These are phyloP conservation scores for Diaporthe longicolla DNA, from an alignment of 2,329 filamentous ascomycete genomes.

Conservation along the genomic window DNA sequence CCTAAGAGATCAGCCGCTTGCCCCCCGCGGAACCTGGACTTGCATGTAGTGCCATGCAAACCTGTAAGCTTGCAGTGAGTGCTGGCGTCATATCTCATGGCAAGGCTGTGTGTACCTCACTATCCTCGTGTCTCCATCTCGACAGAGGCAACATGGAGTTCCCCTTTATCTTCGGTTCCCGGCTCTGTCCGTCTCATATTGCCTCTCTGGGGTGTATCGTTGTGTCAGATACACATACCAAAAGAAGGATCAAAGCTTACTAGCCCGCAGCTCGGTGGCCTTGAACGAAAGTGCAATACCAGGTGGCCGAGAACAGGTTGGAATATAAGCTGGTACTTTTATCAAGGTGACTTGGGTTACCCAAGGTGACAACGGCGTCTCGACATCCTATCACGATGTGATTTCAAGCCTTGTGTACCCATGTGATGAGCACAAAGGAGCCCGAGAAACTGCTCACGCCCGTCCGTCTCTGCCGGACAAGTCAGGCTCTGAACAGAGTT, in stretches of 20 bases:
- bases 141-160: background rate
- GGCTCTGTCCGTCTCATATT: background rate
- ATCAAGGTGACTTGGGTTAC: conserved; percentile 2
- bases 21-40: background rate
- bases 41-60: conserved; percentile 25
- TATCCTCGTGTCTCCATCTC: conserved; percentile 5
- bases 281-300: conserved; percentile 13
- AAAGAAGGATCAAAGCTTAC: conserved; percentile 1
- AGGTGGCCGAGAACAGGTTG: conserved; percentile 5
- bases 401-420: conserved; percentile 16
- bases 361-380: conserved; percentile 19
- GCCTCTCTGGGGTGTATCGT: background rate
- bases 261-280: conserved; percentile 14
- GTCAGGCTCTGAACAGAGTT: conserved; percentile 17
- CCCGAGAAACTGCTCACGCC: background rate
- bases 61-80: conserved; percentile 26
- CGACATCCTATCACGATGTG: conserved; percentile 22
- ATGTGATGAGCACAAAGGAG: conserved; percentile 13
- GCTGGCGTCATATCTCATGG: conserved; percentile 16
- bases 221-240: conserved; percentile 1
- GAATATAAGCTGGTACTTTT: conserved; percentile 2
- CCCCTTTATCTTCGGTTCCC: background rate
- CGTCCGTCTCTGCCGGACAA: conserved; percentile 15
- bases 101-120: conserved; percentile 28
- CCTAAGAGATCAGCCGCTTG: conserved; percentile 3